These are phyloP conservation scores for Fusarium brevicatenulatum DNA, from an alignment of 2,329 filamentous ascomycete species.

Conservation along the genomic window DNA sequence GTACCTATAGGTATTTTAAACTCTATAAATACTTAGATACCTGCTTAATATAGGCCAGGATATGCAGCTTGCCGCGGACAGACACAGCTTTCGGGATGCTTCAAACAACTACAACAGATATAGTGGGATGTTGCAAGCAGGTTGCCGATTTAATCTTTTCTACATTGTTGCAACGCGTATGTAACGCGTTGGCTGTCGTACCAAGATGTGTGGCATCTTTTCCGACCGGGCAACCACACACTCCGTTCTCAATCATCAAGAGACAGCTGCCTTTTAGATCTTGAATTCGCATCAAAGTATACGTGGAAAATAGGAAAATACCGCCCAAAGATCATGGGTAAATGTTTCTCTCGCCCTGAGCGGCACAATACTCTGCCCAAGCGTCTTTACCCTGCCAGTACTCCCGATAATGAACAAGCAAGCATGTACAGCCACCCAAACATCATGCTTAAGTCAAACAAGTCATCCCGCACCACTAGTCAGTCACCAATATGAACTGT, in stretches of 20 bases:
- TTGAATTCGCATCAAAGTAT: fast-evolving
- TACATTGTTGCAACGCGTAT: too few relatives aligned
- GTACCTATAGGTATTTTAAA: too few relatives aligned
- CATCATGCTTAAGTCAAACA: not conserved
- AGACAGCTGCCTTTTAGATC: not conserved
- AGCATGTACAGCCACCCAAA: not conserved
- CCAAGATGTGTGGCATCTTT: not conserved
- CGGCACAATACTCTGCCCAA: not conserved
- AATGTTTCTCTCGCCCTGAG: not conserved
- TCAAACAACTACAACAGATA: not conserved
- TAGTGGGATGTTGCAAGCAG: not conserved
- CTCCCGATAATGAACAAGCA: not conserved
- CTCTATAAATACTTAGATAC: not conserved
- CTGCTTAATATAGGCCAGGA: too few relatives aligned
- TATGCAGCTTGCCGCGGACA: not conserved
- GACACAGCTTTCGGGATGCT: not conserved
- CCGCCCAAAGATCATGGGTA: not conserved
- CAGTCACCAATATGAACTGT: not conserved
- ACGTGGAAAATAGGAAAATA: fast-evolving
- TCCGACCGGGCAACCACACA: not conserved
- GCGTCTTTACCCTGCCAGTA: not conserved
- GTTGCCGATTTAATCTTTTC: not conserved
- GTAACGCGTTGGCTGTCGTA: not conserved
- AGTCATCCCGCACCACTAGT: not conserved
- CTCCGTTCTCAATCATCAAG: not conserved